Base-by-base conservation (phyloP, 1,284 basidiomycete genomes). In the Ustilago bromivora region DNA sequence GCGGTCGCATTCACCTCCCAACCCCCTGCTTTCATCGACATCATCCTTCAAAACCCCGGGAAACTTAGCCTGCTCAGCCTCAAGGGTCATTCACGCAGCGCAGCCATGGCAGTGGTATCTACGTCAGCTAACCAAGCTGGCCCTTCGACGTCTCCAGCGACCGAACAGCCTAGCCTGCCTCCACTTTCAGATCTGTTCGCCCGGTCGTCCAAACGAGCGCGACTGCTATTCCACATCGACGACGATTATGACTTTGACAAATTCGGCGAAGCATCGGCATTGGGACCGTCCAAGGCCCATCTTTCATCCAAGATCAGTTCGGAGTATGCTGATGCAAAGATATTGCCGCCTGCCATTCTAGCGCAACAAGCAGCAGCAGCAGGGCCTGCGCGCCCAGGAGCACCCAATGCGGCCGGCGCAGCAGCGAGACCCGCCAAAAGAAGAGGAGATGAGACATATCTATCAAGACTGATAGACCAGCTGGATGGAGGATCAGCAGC, bases 311-410 rank as follows among this genome's bases (percentile, higher is more conserved):
- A 90, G 91, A 93, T 87, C 86, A 91, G 82, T 89, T 92, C 87
- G 13, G 96, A 98, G 87, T 99, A 96, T 87, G 89, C 90, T 64
- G 92, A 97, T 84, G 94, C 91, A 80, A 93, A 93, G 85, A 90
- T 92, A 38, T 91, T 98, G 1, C 96, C 96, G 0, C 88, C 93
- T 3, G 91, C 93, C 2, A 88, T 98, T 40, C 88, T 94, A 19
- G 88, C 92, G 0, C 94, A 96, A 77, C 94, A 96, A 76, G 94
- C 96, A 71, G 92, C 91, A 0, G 89, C 90, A 0, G 90, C 94
- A 3, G 94, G 93, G 12, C 73, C 73, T 1, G 19, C 43, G 13
- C 66, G 62, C 31, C 73, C 73, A 19, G 72, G 72, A 58, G 66
- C 74, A 10, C 55, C 64, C 8, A 57, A 31, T 28, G 49, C 52